Base-by-base conservation (phyloP, 2,329 filamentous ascomycete species). In the Macrophomina tecta region DNA sequence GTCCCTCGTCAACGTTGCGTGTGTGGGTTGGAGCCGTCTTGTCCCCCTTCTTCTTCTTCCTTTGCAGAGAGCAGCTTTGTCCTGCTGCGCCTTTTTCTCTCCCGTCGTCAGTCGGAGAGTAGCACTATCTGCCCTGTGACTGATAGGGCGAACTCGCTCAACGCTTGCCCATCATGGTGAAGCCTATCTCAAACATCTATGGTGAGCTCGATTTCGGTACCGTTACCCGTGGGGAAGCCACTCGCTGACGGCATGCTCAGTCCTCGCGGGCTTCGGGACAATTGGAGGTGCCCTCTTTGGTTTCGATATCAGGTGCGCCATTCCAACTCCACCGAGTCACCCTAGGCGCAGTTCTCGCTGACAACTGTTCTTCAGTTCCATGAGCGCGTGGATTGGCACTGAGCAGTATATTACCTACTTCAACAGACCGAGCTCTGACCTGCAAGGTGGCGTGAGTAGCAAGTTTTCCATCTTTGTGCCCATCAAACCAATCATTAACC, bases 241-340 rank as follows among this genome's bases (percentile, higher is more conserved):
- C 5, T 18, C 8, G n/a, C 48, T 64, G 23, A 64, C 62, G 32
- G 16, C 23, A 9, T 40, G 18, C 8, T 7, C 36, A 66, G 65
- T 16, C 45, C 65, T 66, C 18, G 65, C 65, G 28, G 65, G 46
- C 14, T 62, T 87, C 74, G 81, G 86, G 75, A 83, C 86, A 69
- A 82, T 83, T 81, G 90, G 90, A 71, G 90, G 90, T 75, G 87
- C 86, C 30, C 82, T 93, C 32, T 93, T 93, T 73, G 91, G 91
- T 72, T 93, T 93, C 75, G 91, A 93, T 79, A 92, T 93, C 72
- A 87, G 86, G 64, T 65, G 40, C 63, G 49, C 28, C 34, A 5
- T 48, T 40, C 40, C 28, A n/a, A 34, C 9, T 18, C 18, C 18
- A 18, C 14, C 28, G 9, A 14, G 11, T 7, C 68, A 83, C 84